Percentiles rank a stretch among this genome's conserved stretches.
Conservation (phyloP, 306 rosid genomes). For the Castanea sativa region DNA sequence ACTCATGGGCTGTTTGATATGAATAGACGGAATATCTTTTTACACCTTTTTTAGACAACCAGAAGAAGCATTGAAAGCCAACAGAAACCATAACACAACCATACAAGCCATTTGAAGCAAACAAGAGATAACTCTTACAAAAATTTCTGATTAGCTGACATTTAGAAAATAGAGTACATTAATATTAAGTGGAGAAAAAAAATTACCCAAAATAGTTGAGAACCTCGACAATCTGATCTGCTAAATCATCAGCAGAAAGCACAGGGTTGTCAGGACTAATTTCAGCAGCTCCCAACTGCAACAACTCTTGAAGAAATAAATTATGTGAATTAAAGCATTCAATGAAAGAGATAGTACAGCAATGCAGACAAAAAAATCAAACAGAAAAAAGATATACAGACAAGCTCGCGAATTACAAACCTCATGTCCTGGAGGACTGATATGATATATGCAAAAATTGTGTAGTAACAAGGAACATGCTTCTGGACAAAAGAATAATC, state of each 20-base stretch:
- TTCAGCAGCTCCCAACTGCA: conserved; percentile 92
- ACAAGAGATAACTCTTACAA: background rate
- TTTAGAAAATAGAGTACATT: background rate
- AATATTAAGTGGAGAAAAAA: conserved; percentile 12
- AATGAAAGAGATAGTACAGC: conserved; percentile 9
- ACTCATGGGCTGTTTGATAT: too few species aligned
- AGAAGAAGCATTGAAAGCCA: background rate
- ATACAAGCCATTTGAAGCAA: background rate
- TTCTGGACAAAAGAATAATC: conserved; percentile 89
- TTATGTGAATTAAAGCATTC: conserved; percentile 27
- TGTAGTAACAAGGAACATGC: conserved; percentile 85
- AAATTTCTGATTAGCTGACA: background rate
- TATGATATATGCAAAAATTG: conserved; percentile 96
- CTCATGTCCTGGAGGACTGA: conserved; percentile 99
- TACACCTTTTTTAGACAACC: background rate
- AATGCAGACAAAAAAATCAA: conserved; percentile 15
- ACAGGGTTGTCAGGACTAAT: conserved; percentile 54
- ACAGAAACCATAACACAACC: background rate
- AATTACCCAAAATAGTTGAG: conserved; percentile 85
- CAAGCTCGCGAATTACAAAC: conserved; percentile 52
- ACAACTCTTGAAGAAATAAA: conserved; percentile 62
- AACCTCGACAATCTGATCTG: conserved; percentile 95
- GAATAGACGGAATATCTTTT: background rate
- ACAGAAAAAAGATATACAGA: conserved; percentile 14
- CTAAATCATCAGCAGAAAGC: conserved; percentile 84